These are phyloP conservation scores for Podila clonocystis DNA, from an alignment of 192 early-diverging fungal species.

Conservation along the genomic window DNA sequence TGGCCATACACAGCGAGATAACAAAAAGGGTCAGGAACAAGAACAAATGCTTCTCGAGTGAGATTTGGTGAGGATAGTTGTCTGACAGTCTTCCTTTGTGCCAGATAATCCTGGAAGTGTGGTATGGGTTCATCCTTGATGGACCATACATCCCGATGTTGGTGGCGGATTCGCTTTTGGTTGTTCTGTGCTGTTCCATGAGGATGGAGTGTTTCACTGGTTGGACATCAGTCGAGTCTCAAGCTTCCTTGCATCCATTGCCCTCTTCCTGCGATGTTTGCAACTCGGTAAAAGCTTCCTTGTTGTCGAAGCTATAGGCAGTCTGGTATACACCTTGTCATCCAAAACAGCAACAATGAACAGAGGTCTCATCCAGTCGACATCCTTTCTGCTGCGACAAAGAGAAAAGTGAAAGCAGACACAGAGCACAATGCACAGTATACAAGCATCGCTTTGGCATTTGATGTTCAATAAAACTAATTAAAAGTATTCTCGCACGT, in stretches of 20 bases:
- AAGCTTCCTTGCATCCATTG: too few species aligned
- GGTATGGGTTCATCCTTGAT: too few species aligned
- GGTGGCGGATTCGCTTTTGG: too few species aligned
- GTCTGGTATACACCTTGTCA: background rate
- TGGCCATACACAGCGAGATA: background rate
- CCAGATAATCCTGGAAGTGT: too few species aligned
- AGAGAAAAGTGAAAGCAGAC: constrained; percentile 6
- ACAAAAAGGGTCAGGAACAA: constrained; percentile 4
- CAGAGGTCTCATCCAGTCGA: background rate
- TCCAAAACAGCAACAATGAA: background rate
- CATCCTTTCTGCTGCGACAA: background rate
- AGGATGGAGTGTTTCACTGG: too few species aligned
- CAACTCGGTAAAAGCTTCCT: too few species aligned
- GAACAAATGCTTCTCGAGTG: background rate
- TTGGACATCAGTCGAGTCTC: too few species aligned
- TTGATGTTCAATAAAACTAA: background rate
- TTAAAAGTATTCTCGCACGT: background rate
- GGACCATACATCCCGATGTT: too few species aligned
- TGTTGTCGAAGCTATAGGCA: too few species aligned
- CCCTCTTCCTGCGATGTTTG: too few species aligned
- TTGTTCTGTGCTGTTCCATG: too few species aligned
- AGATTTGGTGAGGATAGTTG: background rate
- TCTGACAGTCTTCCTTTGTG: too few species aligned
- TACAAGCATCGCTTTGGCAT: background rate
- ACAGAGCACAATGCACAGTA: background rate